These are phyloP conservation scores for Colletotrichum tofieldiae DNA, from an alignment of 2,329 filamentous ascomycete genomes.

Conservation along the genomic window DNA sequence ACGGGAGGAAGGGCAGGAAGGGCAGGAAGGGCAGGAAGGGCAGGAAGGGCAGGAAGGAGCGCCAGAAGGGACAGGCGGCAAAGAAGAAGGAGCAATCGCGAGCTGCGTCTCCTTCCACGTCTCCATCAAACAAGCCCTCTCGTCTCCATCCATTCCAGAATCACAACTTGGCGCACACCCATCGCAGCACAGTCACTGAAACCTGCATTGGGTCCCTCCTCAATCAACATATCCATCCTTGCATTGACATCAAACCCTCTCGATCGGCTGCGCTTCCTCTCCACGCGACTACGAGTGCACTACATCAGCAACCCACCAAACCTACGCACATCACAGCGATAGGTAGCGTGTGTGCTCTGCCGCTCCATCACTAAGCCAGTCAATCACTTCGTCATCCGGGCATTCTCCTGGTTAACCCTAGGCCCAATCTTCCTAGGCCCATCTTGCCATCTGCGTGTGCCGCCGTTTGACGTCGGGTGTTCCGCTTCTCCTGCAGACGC, in stretches of 20 bases:
- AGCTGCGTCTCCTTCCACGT: slow-evolving; percentile 6
- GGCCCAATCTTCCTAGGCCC: neutral
- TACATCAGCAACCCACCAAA: slow-evolving; percentile 21
- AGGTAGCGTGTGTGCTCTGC: slow-evolving; percentile 13
- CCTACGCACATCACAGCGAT: slow-evolving; percentile 3
- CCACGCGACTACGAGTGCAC: slow-evolving; percentile 15
- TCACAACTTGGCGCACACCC: slow-evolving; percentile 7
- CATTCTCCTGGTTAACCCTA: neutral
- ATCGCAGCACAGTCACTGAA: neutral
- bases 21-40: too few relatives aligned
- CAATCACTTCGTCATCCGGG: slow-evolving; percentile 9
- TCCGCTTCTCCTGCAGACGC: slow-evolving; percentile 2
- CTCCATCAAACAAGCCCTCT: slow-evolving; percentile 18
- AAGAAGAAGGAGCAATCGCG: neutral
- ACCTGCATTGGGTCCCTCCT: neutral
- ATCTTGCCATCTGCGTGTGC: slow-evolving; percentile 1
- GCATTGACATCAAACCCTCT: neutral
- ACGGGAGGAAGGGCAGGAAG: neutral
- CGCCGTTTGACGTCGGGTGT: slow-evolving; percentile 10
- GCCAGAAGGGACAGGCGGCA: neutral
- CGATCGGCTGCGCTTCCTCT: slow-evolving; percentile 4
- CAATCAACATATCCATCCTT: neutral
- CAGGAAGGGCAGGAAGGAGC: neutral
- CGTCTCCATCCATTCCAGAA: slow-evolving; percentile 8
- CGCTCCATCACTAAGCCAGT: slow-evolving; percentile 15